Percentiles rank a stretch among this genome's conserved stretches.
Conservation (phyloP, 176 grass and related monocot species). For the Oryza australiensis region DNA sequence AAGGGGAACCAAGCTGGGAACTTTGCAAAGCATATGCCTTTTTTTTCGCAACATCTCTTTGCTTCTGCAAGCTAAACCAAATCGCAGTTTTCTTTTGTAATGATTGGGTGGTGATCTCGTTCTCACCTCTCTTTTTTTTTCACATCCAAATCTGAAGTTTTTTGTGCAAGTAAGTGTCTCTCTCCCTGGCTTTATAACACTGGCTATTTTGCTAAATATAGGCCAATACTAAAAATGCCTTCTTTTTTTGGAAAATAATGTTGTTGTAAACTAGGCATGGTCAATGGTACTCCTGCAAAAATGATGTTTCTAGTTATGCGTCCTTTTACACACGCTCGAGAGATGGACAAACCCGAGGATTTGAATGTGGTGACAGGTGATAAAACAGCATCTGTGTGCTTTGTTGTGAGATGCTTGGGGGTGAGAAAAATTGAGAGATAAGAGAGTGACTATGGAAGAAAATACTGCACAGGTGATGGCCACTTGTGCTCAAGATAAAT, state of each 20-base stretch:
- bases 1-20: slow-evolving; percentile 29
- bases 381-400: not conserved
- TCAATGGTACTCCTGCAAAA: not conserved
- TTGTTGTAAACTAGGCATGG: not conserved
- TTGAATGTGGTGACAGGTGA: not conserved
- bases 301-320: too few species aligned
- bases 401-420: not conserved
- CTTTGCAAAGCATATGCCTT: slow-evolving; percentile 47
- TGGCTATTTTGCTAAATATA: not conserved
- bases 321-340: too few species aligned
- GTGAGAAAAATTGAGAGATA: not conserved
- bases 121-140: not conserved
- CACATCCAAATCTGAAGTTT: not conserved
- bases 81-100: slow-evolving; percentile 1
- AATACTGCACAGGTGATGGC: not conserved
- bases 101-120: not conserved
- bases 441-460: not conserved
- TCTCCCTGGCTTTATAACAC: not conserved
- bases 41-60: slow-evolving; percentile 4
- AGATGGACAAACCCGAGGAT: not conserved
- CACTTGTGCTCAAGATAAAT: not conserved
- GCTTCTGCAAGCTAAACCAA: not conserved
- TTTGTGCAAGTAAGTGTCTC: not conserved
- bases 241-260: not conserved
- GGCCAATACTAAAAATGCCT: not conserved